A percentile compares a stretch with the other conserved stretches of the same genome.
Evolutionary conservation across 768 basidiomycete genomes (phyloP).

Genomic region (Pholiota molesta): DNA sequence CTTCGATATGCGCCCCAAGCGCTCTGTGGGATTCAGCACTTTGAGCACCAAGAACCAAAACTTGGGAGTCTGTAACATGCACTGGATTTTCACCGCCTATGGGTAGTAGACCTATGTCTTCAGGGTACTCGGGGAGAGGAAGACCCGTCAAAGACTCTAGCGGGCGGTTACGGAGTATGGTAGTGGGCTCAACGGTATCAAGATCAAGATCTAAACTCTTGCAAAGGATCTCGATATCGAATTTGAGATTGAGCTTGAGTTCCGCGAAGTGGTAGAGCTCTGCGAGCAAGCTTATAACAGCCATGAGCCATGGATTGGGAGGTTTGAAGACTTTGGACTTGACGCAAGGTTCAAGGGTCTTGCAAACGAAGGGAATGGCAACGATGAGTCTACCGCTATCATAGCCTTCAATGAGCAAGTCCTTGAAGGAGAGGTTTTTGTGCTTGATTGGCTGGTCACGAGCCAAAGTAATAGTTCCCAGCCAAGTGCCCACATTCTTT

Average conservation of each 20-base stretch:
- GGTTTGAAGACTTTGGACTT: slow-evolving; percentile 92
- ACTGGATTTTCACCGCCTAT: slow-evolving; percentile 70
- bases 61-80: slow-evolving; percentile 58
- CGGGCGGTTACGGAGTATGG: slow-evolving; percentile 78
- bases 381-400: slow-evolving; percentile 90
- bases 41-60: slow-evolving; percentile 61
- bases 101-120: slow-evolving; percentile 78
- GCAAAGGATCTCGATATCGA: slow-evolving; percentile 97
- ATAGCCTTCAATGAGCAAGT: slow-evolving; percentile 94
- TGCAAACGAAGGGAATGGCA: slow-evolving; percentile 98
- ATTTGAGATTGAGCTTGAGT: slow-evolving; percentile 94
- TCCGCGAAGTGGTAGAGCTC: slow-evolving; percentile 99
- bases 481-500: slow-evolving; percentile 96
- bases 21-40: slow-evolving; percentile 68
- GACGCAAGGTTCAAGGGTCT: slow-evolving; percentile 88
- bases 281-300: slow-evolving; percentile 85
- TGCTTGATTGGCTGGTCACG: slow-evolving; percentile 91
- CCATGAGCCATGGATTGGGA: slow-evolving; percentile 99
- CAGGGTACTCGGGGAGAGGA: slow-evolving; percentile 75
- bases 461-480: slow-evolving; percentile 91
- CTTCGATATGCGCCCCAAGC: slow-evolving; percentile 79
- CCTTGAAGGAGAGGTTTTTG: slow-evolving; percentile 95
- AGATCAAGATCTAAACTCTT: slow-evolving; percentile 89
- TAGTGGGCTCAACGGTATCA: slow-evolving; percentile 81
- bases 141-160: slow-evolving; percentile 61